Percentiles rank a stretch among this genome's conserved stretches.
phyloP scores from a whole-genome alignment of 108 stramenopile genomes.

The Skeletonema grethae region DNA sequence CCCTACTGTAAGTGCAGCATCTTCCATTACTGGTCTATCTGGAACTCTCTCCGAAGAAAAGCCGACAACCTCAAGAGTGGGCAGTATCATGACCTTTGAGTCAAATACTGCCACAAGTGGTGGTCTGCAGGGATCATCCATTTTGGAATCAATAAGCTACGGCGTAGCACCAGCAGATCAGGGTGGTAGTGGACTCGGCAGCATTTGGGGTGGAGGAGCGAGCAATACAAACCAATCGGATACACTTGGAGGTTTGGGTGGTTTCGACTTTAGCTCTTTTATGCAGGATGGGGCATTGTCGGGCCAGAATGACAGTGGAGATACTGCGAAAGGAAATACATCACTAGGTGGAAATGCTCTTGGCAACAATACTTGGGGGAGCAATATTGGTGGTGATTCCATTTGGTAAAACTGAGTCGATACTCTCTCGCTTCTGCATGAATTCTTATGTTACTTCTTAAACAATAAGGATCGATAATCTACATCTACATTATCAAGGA shows the following conservation, averaged over 20 bases:
- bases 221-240: constrained; percentile 12
- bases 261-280: constrained; percentile 8
- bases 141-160: constrained; percentile 33
- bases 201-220: constrained; percentile 16
- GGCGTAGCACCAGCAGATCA: constrained; percentile 6
- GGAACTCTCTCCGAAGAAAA: constrained; percentile 15
- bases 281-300: constrained; percentile 2
- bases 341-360: not conserved
- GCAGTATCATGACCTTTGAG: constrained; percentile 42
- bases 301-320: not conserved
- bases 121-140: constrained; percentile 30
- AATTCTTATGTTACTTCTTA: not conserved
- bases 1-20: constrained; percentile 38
- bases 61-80: constrained; percentile 31
- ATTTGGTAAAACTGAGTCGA: constrained; percentile 2
- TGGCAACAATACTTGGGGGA: constrained; percentile 5
- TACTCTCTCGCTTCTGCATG: not conserved
- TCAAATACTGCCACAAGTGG: constrained; percentile 16
- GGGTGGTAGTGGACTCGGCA: constrained; percentile 8
- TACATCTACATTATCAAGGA: too few species aligned
- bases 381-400: constrained; percentile 7
- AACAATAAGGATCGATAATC: not conserved
- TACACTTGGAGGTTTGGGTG: constrained; percentile 4
- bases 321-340: not conserved
- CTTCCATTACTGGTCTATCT: constrained; percentile 47